Conservation (phyloP, 352 stramenopile genomes). For the Globisporangium abappressorium region DNA sequence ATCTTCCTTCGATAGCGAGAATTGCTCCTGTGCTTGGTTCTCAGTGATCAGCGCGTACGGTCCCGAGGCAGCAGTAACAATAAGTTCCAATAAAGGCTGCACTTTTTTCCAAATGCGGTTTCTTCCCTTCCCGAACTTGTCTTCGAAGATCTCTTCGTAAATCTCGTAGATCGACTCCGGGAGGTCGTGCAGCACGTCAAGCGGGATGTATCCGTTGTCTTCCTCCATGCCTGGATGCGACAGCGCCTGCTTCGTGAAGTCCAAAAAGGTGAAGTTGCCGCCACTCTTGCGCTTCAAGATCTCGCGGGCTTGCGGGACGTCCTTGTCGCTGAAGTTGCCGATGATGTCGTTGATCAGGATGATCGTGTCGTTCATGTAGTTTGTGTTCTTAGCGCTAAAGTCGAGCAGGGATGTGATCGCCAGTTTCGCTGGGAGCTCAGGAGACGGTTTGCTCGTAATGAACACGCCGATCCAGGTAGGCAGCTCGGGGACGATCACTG, state of each 20-base stretch:
- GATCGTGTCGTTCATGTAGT: slow-evolving; percentile 54
- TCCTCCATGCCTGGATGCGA: slow-evolving; percentile 68
- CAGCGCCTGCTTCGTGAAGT: slow-evolving; percentile 79
- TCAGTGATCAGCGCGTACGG: slow-evolving; percentile 76
- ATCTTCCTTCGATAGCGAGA: slow-evolving; percentile 58
- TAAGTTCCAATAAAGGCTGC: slow-evolving; percentile 66
- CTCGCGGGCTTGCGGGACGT: slow-evolving; percentile 41
- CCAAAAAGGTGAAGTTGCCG: slow-evolving; percentile 76
- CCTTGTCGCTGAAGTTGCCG: slow-evolving; percentile 38
- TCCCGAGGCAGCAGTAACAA: slow-evolving; percentile 61
- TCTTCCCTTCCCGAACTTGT: slow-evolving; percentile 80
- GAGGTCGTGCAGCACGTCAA: slow-evolving; percentile 68
- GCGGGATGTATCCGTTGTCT: slow-evolving; percentile 34
- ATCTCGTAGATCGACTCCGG: slow-evolving; percentile 82
- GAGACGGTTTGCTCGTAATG: slow-evolving; percentile 64
- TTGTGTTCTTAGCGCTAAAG: slow-evolving; percentile 63
- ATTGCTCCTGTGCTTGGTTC: slow-evolving; percentile 54
- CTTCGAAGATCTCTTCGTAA: slow-evolving; percentile 83
- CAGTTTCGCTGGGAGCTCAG: slow-evolving; percentile 55
- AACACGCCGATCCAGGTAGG: slow-evolving; percentile 72
- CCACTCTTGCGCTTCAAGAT: slow-evolving; percentile 66
- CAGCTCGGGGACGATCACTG: slow-evolving; percentile 52
- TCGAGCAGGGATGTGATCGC: slow-evolving; percentile 67
- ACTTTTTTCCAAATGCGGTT: slow-evolving; percentile 78
- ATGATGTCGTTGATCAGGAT: slow-evolving; percentile 61